Conservation (phyloP, 2,329 filamentous ascomycete genomes). For the Penicillium sp. region DNA sequence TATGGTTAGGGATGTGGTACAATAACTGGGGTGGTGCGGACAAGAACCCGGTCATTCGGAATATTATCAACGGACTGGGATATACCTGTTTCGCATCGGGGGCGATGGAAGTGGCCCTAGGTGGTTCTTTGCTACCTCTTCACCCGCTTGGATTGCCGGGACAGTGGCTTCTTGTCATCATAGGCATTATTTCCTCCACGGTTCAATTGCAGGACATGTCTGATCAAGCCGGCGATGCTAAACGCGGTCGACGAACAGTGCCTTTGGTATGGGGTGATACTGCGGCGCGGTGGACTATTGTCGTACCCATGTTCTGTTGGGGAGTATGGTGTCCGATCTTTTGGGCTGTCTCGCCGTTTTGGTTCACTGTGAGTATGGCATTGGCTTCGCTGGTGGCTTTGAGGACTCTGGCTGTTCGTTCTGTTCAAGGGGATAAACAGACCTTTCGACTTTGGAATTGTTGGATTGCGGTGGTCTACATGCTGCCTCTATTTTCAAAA, state of each 20-base stretch:
- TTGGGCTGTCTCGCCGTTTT: neutral
- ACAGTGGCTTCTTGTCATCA: slow-evolving; percentile 14
- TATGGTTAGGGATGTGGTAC: slow-evolving; percentile 7
- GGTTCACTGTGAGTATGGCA: neutral
- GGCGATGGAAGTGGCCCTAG: slow-evolving; percentile 25
- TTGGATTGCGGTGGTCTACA: slow-evolving; percentile 9
- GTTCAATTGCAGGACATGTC: slow-evolving; percentile 40
- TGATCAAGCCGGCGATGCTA: slow-evolving; percentile 33
- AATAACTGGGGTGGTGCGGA: slow-evolving; percentile 28
- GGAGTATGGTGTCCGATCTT: neutral
- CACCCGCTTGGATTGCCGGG: neutral
- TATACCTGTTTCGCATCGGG: slow-evolving; percentile 30
- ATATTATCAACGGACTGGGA: slow-evolving; percentile 30
- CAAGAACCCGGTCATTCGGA: slow-evolving; percentile 26
- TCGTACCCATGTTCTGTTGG: neutral
- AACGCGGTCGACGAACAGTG: slow-evolving; percentile 16
- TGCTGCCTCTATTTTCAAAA: neutral
- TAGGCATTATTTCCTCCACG: slow-evolving; percentile 32
- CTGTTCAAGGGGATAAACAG: neutral
- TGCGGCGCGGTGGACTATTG: slow-evolving; percentile 3
- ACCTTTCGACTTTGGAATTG: slow-evolving; percentile 12
- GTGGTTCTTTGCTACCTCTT: neutral
- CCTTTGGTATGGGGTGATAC: slow-evolving; percentile 12
- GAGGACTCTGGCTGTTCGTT: neutral
- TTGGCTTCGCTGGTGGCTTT: neutral